These are phyloP conservation scores for Dendrobium huoshanense DNA, from an alignment of 106 monocot genomes.

Conservation along the genomic window DNA sequence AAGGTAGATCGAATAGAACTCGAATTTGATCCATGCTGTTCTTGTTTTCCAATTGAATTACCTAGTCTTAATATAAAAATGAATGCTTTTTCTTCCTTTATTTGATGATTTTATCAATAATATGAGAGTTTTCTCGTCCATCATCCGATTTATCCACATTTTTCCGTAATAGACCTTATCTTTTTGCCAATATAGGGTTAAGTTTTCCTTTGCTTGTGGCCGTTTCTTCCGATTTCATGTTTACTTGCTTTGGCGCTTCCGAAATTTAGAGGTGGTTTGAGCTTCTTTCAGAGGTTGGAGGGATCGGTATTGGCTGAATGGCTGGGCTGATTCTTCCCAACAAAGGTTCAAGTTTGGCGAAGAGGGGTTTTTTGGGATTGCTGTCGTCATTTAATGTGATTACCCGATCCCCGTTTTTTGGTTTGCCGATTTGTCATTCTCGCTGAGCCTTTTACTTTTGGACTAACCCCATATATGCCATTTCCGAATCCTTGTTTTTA, in stretches of 20 bases:
- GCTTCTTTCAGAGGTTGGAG: constrained; percentile 9
- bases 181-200: not conserved
- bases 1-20: not conserved
- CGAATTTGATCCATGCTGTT: not conserved
- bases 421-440: not conserved
- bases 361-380: constrained; percentile 40
- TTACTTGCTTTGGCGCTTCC: not conserved
- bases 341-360: constrained; percentile 50
- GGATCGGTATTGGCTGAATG: constrained; percentile 23
- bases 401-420: constrained; percentile 9
- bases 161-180: not conserved
- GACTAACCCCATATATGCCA: not conserved
- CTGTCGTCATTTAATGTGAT: constrained; percentile 75
- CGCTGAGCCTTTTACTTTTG: not conserved
- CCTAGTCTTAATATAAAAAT: not conserved
- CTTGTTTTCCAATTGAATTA: not conserved
- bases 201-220: not conserved
- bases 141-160: constrained; percentile 4
- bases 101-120: not conserved
- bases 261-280: not conserved
- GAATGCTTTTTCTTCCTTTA: not conserved
- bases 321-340: constrained; percentile 53
- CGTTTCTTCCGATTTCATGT: not conserved
- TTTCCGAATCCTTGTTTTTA: not conserved
- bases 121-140: not conserved